Evolutionary conservation across 2,329 filamentous ascomycete species (phyloP).

Genomic region (Phymatotrichopsis omnivora): DNA sequence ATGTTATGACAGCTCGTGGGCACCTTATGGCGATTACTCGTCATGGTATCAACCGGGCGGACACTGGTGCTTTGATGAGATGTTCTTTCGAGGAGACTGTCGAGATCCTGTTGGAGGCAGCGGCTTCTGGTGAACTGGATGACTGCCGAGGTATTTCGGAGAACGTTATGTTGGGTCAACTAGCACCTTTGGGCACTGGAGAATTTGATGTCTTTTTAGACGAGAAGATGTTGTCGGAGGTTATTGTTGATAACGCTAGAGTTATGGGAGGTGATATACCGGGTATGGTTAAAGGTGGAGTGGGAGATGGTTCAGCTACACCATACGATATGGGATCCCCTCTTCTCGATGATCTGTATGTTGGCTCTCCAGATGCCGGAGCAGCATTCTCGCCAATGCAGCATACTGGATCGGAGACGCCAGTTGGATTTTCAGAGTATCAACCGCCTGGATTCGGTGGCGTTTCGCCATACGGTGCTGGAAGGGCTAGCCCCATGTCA

Average conservation of each 20-base stretch:
- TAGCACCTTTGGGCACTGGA: slow-evolving; percentile 93
- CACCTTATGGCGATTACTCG: slow-evolving; percentile 92
- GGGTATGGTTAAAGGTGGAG: slow-evolving; percentile 65
- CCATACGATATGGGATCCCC: slow-evolving; percentile 87
- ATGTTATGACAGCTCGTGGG: slow-evolving; percentile 95
- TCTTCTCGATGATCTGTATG: slow-evolving; percentile 54
- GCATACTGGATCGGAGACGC: slow-evolving; percentile 49
- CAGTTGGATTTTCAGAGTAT: slow-evolving; percentile 52
- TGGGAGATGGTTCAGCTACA: slow-evolving; percentile 74
- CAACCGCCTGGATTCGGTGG: slow-evolving; percentile 57
- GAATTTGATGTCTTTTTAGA: slow-evolving; percentile 92
- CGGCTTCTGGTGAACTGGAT: slow-evolving; percentile 86
- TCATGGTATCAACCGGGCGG: slow-evolving; percentile 95
- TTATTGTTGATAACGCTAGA: slow-evolving; percentile 83
- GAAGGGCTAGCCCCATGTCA: slow-evolving; percentile 50
- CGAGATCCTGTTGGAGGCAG: slow-evolving; percentile 92
- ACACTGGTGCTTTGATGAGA: slow-evolving; percentile 96
- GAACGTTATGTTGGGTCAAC: slow-evolving; percentile 95
- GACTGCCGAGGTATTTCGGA: slow-evolving; percentile 97
- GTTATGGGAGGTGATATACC: slow-evolving; percentile 60
- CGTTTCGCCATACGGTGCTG: slow-evolving; percentile 40
- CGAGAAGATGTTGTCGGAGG: slow-evolving; percentile 88
- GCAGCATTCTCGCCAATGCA: slow-evolving; percentile 67
- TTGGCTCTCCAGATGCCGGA: slow-evolving; percentile 51
- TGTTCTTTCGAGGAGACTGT: slow-evolving; percentile 99